Evolutionary conservation across 495 filamentous ascomycete species (phyloP).

Genomic region (Thermothielavioides terrestris): DNA sequence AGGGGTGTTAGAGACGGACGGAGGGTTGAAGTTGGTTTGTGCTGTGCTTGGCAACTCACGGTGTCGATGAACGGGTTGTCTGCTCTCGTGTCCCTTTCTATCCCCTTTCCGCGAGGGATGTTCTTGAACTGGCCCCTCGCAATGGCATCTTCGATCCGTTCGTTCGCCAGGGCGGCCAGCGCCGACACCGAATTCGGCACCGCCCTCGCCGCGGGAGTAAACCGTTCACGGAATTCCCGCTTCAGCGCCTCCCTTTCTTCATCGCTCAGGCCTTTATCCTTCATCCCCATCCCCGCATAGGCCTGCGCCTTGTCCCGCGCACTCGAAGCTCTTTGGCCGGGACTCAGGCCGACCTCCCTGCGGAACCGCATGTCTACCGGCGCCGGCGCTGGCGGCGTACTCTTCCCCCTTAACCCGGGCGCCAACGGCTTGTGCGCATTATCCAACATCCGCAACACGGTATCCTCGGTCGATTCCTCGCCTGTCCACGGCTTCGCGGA

Average conservation of each 20-base stretch:
- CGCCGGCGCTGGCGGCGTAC: conserved; percentile 40
- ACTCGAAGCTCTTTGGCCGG: conserved; percentile 57
- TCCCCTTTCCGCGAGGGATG: conserved; percentile 70
- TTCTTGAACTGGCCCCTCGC: conserved; percentile 85
- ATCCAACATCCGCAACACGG: conserved; percentile 78
- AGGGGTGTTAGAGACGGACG: not conserved
- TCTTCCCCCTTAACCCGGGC: conserved; percentile 33
- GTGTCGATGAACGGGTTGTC: conserved; percentile 90
- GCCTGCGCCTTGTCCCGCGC: conserved; percentile 70
- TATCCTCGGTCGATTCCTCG: conserved; percentile 61
- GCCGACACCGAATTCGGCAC: conserved; percentile 75
- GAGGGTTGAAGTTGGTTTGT: not conserved
- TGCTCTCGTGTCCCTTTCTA: conserved; percentile 70
- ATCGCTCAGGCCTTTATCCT: conserved; percentile 51
- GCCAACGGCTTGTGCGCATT: conserved; percentile 69
- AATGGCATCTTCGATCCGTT: conserved; percentile 91
- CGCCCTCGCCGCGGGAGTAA: conserved; percentile 59
- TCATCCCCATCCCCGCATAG: conserved; percentile 52
- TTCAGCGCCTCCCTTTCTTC: conserved; percentile 61
- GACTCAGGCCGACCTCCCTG: conserved; percentile 26
- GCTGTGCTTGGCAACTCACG: conserved; percentile 5
- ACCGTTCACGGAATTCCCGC: conserved; percentile 69
- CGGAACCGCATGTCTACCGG: conserved; percentile 54
- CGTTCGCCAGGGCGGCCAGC: conserved; percentile 75
- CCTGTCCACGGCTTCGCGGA: conserved; percentile 70